Evolutionary conservation across 225 moss, liverwort and hornwort species (phyloP), one percentile per base, ranked within the genome.

Genomic region (Marchantia paleacea): DNA sequence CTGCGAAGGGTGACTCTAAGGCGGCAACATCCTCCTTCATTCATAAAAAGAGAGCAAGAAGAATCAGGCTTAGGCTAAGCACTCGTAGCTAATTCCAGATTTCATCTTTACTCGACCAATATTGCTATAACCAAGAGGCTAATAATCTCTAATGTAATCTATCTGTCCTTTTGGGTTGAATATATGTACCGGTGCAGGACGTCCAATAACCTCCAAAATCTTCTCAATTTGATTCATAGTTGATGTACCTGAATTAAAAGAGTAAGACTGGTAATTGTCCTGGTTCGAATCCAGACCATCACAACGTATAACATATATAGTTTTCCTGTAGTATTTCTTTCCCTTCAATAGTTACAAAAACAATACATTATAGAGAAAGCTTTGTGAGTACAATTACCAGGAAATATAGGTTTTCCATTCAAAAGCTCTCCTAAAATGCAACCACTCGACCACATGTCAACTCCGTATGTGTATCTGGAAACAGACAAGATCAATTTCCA

Each of bases 151-250:
- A 5, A 39, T 39, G 39, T 18, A 11, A 57, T 39, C 61, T 51
- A 31, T n/a, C 64, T 49, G 31, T 30, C 5, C 2, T 80, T 55
- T n/a, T 28, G 68, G 16, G 12, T 57, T 30, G 20, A 12, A 20
- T 25, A 80, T 39, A 2, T 39, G 20, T 94, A 94, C 94, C 82
- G 84, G 80, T 68, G 90, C 90, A 79, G 97, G 97, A 78, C 91
- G 94, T 65, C 93, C 97, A 75, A 93, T 97, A 55, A 93, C 91
- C 84, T 95, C 97, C 77, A 97, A 83, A 81, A 97, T 92, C 73
- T 97, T 97, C 65, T 97, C 97, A 72, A 97, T 95, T 80, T 95
- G 94, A 84, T 97, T 97, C 93, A 97, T 92, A 48, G 97, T 97
- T 39, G 94, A 97, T 79, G 97, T 97, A 69, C 97, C 97, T 97